phyloP scores from a whole-genome alignment of 148 eudicot genomes.

The Fagopyrum tataricum region DNA sequence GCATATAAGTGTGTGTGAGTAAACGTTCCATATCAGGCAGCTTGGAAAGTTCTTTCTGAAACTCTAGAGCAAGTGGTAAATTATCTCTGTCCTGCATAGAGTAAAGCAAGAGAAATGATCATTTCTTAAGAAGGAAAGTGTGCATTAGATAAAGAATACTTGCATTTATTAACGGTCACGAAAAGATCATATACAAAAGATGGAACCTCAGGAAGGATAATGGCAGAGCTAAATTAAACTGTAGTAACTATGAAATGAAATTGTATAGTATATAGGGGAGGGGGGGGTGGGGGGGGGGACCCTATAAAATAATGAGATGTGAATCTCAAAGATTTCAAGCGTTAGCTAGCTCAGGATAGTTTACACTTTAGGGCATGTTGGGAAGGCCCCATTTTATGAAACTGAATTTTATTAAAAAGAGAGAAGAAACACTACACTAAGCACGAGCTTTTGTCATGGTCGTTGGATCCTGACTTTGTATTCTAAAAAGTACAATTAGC shows the following conservation, averaged over 20 bases:
- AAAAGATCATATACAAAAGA: background rate
- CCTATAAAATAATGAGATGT: no score
- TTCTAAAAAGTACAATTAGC: no score
- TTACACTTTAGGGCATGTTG: no score
- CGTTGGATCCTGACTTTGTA: no score
- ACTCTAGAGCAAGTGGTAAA: conserved; percentile 56
- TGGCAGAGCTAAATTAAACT: background rate
- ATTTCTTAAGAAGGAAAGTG: background rate
- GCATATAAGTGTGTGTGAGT: conserved; percentile 83
- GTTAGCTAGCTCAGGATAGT: no score
- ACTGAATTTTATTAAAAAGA: no score
- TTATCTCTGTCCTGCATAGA: conserved; percentile 44
- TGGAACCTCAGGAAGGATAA: background rate
- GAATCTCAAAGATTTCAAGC: no score
- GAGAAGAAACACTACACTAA: no score
- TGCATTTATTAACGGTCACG: background rate
- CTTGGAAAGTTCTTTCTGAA: conserved; percentile 66
- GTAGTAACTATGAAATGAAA: background rate
- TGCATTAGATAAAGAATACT: background rate
- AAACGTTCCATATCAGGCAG: conserved; percentile 95
- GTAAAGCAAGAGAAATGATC: conserved; percentile 19
- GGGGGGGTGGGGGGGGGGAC: no score
- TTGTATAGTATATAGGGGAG: no score
- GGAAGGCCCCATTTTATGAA: no score
- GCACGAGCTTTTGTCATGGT: no score